Evolutionary conservation across 768 basidiomycete species (phyloP).

Genomic region (Lactarius indigo): DNA sequence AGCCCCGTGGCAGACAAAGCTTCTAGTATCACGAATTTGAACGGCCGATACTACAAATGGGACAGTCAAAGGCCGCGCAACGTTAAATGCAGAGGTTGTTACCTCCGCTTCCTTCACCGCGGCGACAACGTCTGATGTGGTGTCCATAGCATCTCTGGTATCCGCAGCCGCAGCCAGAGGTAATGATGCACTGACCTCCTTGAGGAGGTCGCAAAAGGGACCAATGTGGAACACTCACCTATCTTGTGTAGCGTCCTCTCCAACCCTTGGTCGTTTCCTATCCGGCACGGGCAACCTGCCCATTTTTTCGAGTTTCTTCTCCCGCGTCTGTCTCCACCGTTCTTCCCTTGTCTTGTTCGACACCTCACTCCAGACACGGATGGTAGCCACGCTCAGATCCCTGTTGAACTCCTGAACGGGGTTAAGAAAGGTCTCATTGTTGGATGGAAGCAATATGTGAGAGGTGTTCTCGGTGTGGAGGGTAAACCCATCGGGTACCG

Average conservation of each 20-base stretch:
- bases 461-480: constrained; percentile 81
- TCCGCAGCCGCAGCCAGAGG: not conserved
- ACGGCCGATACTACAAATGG: constrained; percentile 46
- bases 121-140: not conserved
- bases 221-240: not conserved
- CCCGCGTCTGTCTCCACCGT: constrained; percentile 53
- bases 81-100: not conserved
- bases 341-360: constrained; percentile 57
- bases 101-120: constrained; percentile 20
- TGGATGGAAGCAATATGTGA: constrained; percentile 69
- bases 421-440: constrained; percentile 89
- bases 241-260: not conserved
- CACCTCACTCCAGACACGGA: constrained; percentile 83
- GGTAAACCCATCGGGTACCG: constrained; percentile 69
- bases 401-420: constrained; percentile 99
- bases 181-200: constrained; percentile 14
- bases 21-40: constrained; percentile 80
- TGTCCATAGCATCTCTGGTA: not conserved
- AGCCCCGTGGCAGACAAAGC: constrained; percentile 95
- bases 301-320: constrained; percentile 42
- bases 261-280: constrained; percentile 19
- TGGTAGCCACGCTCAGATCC: constrained; percentile 88
- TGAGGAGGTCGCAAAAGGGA: not conserved
- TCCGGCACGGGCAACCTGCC: constrained; percentile 32
- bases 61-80: not conserved